phyloP scores from a whole-genome alignment of 75 land plant genomes.

The Isoetes taiwanensis region DNA sequence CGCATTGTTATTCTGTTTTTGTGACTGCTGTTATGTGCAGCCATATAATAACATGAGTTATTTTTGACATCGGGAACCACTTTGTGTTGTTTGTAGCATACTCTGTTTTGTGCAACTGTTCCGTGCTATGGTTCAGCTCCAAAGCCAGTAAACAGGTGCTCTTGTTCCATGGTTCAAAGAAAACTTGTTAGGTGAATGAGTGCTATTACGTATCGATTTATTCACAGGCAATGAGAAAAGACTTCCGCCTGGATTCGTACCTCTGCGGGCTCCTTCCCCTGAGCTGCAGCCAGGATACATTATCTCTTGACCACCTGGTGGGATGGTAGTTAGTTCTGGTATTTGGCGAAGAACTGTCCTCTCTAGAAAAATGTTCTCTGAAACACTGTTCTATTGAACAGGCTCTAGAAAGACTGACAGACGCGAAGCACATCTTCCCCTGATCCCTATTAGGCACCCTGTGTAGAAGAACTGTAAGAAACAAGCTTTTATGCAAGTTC shows the following conservation, averaged over 20 bases:
- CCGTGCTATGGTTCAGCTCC: conserved; percentile 38
- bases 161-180: background rate
- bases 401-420: conserved; percentile 79
- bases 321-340: conserved; percentile 57
- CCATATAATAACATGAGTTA: too few relatives aligned
- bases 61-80: background rate
- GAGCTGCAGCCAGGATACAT: conserved; percentile 63
- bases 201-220: too few relatives aligned
- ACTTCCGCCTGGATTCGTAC: conserved; percentile 64
- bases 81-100: conserved; percentile 31
- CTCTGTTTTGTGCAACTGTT: conserved; percentile 73
- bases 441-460: conserved; percentile 45
- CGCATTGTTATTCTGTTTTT: too few relatives aligned
- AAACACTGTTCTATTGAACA: conserved; percentile 11
- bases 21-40: too few relatives aligned
- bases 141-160: conserved; percentile 46
- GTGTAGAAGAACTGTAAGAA: conserved; percentile 53
- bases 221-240: conserved; percentile 81
- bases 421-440: conserved; percentile 58
- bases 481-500: conserved; percentile 60
- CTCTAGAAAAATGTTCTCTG: background rate
- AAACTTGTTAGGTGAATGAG: too few relatives aligned
- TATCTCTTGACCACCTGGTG: conserved; percentile 75
- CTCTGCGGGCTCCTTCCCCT: conserved; percentile 67
- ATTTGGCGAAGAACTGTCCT: background rate